Conservation (phyloP, 768 basidiomycete species). For the Pleurotus tuoliensis region DNA sequence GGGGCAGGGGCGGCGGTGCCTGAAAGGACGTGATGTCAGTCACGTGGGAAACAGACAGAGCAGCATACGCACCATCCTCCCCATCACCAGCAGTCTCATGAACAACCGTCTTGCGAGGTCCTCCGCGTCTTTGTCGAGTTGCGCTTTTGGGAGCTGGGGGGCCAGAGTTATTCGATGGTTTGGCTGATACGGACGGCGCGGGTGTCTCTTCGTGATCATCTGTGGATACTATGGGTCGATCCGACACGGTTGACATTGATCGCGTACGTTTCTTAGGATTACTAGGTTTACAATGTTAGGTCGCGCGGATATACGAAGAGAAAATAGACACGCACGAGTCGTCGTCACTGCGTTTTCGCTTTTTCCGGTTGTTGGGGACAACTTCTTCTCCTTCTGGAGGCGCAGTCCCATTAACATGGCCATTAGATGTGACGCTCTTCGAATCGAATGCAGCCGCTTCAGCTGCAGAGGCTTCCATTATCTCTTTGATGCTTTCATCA, state of each 20-base stretch:
- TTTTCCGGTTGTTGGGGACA: slow-evolving; percentile 44
- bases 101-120: slow-evolving; percentile 31
- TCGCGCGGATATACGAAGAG: neutral
- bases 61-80: slow-evolving; percentile 55
- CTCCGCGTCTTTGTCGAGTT: slow-evolving; percentile 42
- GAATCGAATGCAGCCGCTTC: slow-evolving; percentile 55
- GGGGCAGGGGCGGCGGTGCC: slow-evolving; percentile 15
- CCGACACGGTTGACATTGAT: slow-evolving; percentile 70
- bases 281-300: neutral
- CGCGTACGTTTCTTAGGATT: slow-evolving; percentile 65
- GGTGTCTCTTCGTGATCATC: slow-evolving; percentile 42
- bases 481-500: slow-evolving; percentile 80
- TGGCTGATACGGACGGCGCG: slow-evolving; percentile 21
- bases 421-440: slow-evolving; percentile 26
- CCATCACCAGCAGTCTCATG: slow-evolving; percentile 43
- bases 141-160: slow-evolving; percentile 19
- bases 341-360: slow-evolving; percentile 74
- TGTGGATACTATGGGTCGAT: slow-evolving; percentile 40
- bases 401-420: slow-evolving; percentile 29
- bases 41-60: slow-evolving; percentile 2
- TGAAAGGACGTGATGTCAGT: slow-evolving; percentile 4
- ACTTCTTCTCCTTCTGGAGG: slow-evolving; percentile 45
- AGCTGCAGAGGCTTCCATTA: slow-evolving; percentile 70
- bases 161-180: slow-evolving; percentile 23
- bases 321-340: slow-evolving; percentile 50